Percentiles rank a stretch among this genome's conserved stretches.
phyloP scores from a whole-genome alignment of 805 yeast species.

The Candida dendrica region DNA sequence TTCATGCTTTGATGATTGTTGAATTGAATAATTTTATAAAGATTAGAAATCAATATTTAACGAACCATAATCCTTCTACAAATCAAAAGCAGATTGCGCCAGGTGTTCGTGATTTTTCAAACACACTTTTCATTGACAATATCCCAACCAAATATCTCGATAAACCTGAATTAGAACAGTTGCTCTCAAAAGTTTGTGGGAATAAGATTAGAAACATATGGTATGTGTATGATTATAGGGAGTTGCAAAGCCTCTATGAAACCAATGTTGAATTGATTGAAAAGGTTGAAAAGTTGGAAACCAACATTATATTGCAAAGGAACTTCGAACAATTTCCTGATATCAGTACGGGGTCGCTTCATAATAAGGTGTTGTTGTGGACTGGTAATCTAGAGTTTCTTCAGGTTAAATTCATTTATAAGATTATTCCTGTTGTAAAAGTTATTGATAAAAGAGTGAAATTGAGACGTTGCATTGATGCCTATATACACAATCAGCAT shows the following conservation, averaged over 20 bases:
- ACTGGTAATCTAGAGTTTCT: not conserved
- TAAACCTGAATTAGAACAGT: conserved; percentile 12
- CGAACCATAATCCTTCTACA: conserved; percentile 20
- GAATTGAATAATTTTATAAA: conserved; percentile 49
- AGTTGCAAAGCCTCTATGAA: conserved; percentile 26
- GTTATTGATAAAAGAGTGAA: conserved; percentile 1
- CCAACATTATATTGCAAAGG: conserved; percentile 24
- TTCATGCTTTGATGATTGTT: conserved; percentile 46
- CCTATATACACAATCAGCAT: conserved; percentile 6
- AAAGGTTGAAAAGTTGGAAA: conserved; percentile 33
- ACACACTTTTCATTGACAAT: conserved; percentile 35
- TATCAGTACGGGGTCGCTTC: not conserved
- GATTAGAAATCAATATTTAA: conserved; percentile 38
- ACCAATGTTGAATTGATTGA: conserved; percentile 23
- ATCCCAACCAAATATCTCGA: conserved; percentile 29
- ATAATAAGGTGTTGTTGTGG: not conserved
- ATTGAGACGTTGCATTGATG: not conserved
- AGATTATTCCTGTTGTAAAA: conserved; percentile 3
- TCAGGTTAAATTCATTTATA: conserved; percentile 7
- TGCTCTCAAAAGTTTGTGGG: conserved; percentile 25
- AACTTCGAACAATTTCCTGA: conserved; percentile 2
- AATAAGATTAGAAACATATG: conserved; percentile 52
- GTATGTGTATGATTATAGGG: conserved; percentile 43
- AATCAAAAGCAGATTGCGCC: conserved; percentile 9
- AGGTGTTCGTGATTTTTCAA: conserved; percentile 20